Conservation (phyloP, 306 rosid genomes). For the Quercus engelmannii region DNA sequence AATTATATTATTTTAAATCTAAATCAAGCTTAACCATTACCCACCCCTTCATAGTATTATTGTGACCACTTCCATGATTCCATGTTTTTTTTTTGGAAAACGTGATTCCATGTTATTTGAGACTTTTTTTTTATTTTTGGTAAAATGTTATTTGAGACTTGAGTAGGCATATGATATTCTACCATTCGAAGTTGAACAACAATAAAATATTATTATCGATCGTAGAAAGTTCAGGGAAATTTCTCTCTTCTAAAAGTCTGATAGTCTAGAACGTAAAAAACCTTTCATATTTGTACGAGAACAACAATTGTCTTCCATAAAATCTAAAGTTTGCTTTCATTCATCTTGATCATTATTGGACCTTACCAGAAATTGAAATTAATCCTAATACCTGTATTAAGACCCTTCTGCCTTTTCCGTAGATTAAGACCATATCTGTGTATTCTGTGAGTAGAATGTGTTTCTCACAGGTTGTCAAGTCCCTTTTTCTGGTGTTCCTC, state of each 20-base stretch:
- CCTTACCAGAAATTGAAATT: neutral
- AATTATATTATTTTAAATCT: too few relatives aligned
- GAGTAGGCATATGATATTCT: too few relatives aligned
- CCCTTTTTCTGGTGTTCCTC: slow-evolving; percentile 11
- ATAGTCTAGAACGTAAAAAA: neutral
- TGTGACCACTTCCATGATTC: too few relatives aligned
- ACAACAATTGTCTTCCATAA: neutral
- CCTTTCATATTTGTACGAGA: neutral
- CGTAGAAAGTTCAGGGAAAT: neutral
- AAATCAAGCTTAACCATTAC: too few relatives aligned
- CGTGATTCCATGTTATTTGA: too few relatives aligned
- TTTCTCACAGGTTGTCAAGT: neutral
- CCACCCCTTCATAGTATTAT: too few relatives aligned
- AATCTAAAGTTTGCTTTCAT: neutral
- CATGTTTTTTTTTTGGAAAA: too few relatives aligned
- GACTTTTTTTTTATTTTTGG: too few relatives aligned
- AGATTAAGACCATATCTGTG: too few relatives aligned
- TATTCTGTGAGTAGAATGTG: neutral
- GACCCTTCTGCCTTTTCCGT: slow-evolving; percentile 1
- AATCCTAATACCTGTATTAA: neutral
- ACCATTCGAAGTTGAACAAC: too few relatives aligned
- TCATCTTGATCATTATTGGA: neutral
- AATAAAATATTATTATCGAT: neutral
- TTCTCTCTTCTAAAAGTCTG: neutral
- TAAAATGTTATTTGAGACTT: too few relatives aligned